Evolutionary conservation across 2,329 filamentous ascomycete genomes (phyloP).

Genomic region (Cercospora nicotianae): DNA sequence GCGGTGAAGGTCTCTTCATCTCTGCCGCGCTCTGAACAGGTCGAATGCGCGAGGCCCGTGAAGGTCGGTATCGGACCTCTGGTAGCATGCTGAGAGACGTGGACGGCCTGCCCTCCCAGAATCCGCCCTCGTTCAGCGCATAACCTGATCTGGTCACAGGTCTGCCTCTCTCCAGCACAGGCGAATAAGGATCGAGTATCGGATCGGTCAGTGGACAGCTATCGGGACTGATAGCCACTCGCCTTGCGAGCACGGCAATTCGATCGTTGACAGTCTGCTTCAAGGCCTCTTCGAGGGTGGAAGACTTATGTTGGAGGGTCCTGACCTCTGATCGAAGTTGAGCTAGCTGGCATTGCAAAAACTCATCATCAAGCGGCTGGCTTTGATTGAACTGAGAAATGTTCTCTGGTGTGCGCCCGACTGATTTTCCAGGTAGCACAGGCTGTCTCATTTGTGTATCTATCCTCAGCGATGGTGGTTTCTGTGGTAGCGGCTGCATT

Average conservation of each 20-base stretch:
- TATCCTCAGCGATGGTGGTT: neutral
- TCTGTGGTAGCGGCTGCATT: neutral
- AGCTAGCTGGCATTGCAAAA: neutral
- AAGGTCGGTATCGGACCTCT: neutral
- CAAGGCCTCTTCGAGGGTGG: constrained; percentile 1
- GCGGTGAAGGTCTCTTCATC: neutral
- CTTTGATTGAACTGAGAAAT: neutral
- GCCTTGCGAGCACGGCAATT: neutral
- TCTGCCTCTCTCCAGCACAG: constrained; percentile 2
- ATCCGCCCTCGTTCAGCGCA: neutral
- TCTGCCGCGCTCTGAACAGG: neutral
- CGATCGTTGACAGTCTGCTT: constrained; percentile 2
- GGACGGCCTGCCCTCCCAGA: neutral
- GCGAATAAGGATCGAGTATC: neutral
- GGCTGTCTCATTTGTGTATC: neutral
- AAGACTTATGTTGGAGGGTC: neutral
- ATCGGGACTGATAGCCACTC: neutral
- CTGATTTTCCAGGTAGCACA: neutral
- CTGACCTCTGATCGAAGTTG: constrained; percentile 6
- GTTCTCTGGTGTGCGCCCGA: neutral
- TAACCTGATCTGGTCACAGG: constrained; percentile 2
- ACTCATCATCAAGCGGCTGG: neutral
- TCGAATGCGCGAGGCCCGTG: neutral
- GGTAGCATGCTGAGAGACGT: neutral
- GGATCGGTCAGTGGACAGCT: neutral